Evolutionary conservation across 2,329 filamentous ascomycete genomes (phyloP).

Genomic region (Claviceps monticola): DNA sequence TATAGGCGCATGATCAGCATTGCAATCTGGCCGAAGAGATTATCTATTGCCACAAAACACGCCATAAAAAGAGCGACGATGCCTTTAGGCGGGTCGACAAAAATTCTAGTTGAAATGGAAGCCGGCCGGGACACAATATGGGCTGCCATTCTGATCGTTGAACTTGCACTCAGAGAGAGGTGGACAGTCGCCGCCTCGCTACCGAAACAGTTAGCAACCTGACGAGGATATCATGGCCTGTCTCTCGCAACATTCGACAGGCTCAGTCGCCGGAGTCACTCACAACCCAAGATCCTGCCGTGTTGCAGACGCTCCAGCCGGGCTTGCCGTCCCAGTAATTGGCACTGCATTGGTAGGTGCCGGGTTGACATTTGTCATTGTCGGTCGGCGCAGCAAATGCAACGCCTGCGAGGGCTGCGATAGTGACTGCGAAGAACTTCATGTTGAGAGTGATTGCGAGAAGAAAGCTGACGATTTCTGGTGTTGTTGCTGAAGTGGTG

Average conservation of each 20-base stretch:
- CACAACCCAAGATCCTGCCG: constrained; percentile 18
- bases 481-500: background rate
- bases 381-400: constrained; percentile 7
- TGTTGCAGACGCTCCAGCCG: constrained; percentile 23
- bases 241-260: background rate
- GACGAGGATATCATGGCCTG: background rate
- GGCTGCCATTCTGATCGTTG: constrained; percentile 19
- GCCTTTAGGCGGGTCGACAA: constrained; percentile 1
- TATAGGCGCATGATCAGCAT: no score
- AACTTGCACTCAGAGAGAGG: constrained; percentile 24
- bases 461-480: background rate
- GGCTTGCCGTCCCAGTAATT: background rate
- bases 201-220: background rate
- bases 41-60: background rate
- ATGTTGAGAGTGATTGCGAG: constrained; percentile 7
- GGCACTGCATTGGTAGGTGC: constrained; percentile 20
- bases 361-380: constrained; percentile 14
- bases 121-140: constrained; percentile 23
- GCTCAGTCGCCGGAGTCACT: constrained; percentile 9
- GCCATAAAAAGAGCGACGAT: background rate
- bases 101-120: constrained; percentile 9
- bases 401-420: constrained; percentile 11
- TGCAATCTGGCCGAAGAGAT: no score
- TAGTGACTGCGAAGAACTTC: constrained; percentile 16
- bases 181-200: constrained; percentile 22